Evolutionary conservation across 768 basidiomycete species (phyloP).

Genomic region (Mycena galopus): DNA sequence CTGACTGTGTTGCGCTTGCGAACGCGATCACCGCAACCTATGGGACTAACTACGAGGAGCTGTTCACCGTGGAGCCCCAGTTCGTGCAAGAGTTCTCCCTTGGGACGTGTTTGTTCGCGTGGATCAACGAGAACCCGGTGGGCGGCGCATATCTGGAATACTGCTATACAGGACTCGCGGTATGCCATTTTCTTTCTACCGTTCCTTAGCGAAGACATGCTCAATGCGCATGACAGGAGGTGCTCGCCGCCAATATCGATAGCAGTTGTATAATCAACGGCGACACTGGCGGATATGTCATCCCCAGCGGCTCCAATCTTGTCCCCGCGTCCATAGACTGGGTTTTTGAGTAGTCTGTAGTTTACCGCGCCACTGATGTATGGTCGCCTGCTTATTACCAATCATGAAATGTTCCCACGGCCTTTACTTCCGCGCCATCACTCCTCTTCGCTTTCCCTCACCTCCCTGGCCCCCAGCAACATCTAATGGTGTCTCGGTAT

Average conservation of each 20-base stretch:
- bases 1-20: not conserved
- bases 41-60: not conserved
- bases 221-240: not conserved
- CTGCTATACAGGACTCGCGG: slow-evolving; percentile 1
- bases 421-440: no score
- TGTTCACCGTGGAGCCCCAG: slow-evolving; percentile 20
- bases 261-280: not conserved
- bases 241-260: not conserved
- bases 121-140: slow-evolving; percentile 27
- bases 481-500: no score
- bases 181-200: not conserved
- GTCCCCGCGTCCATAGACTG: not conserved
- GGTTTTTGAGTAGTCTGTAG: no score
- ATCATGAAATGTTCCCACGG: no score
- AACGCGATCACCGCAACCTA: not conserved
- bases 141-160: slow-evolving; percentile 9
- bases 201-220: not conserved
- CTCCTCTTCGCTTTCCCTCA: no score
- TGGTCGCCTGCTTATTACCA: no score
- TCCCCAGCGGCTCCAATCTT: slow-evolving; percentile 8
- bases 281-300: slow-evolving; percentile 4
- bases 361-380: no score
- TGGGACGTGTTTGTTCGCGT: slow-evolving; percentile 26
- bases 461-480: no score
- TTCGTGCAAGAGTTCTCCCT: slow-evolving; percentile 23